Conservation (phyloP, 306 rosid species). For the Begonia masoniana region DNA sequence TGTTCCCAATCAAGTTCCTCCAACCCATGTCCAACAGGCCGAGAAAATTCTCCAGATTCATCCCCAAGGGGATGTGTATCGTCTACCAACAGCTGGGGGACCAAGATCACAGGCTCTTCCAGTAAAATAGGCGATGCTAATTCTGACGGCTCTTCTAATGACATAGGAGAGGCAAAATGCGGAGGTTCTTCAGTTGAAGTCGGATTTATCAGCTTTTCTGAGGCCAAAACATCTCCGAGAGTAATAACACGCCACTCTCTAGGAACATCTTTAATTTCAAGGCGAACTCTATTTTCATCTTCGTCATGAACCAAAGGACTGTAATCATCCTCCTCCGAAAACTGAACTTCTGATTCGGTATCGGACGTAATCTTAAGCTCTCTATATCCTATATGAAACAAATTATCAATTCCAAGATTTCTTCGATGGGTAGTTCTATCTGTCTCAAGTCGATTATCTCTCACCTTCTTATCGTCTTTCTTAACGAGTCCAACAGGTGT, state of each 20-base stretch:
- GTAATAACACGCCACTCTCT: constrained; percentile 22
- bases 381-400: constrained; percentile 57
- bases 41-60: constrained; percentile 18
- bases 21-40: constrained; percentile 22
- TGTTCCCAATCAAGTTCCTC: constrained; percentile 37
- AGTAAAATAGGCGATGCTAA: constrained; percentile 13
- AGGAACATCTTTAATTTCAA: constrained; percentile 18
- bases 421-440: constrained; percentile 16
- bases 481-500: constrained; percentile 15
- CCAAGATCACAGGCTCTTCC: constrained; percentile 17
- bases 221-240: constrained; percentile 21
- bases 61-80: constrained; percentile 14
- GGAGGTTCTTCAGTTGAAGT: constrained; percentile 22
- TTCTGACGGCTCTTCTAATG: too few relatives aligned
- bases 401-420: constrained; percentile 32
- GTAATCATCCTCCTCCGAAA: constrained; percentile 36
- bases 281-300: constrained; percentile 12
- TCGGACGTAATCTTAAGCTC: constrained; percentile 70
- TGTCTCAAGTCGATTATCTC: constrained; percentile 18
- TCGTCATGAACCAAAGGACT: constrained; percentile 15
- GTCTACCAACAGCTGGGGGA: constrained; percentile 18
- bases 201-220: constrained; percentile 25
- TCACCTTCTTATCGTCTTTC: constrained; percentile 15
- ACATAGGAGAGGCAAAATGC: too few relatives aligned
- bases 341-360: constrained; percentile 52